Base-by-base conservation (phyloP, 1,139 yeast species). In the Geotrichum phurueaensis region DNA sequence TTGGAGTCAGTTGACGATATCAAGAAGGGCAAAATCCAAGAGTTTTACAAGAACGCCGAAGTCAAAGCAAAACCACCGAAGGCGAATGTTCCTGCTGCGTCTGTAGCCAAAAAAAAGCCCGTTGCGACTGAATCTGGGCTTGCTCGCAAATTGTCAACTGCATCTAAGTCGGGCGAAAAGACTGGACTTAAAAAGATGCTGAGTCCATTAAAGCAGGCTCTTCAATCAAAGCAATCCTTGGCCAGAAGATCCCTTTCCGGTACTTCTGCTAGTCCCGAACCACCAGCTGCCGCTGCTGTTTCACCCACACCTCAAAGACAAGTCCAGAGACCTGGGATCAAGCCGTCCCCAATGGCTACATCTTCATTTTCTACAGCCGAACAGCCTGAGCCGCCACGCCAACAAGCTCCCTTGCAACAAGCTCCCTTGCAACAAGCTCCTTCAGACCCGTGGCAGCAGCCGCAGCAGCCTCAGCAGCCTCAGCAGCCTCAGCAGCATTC, bases 1-100 rank as follows among this genome's bases (percentile, higher is more conserved):
- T 72, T 91, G 63, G 92, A 85, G 31, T 81, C 82, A 43, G 78
- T 92, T 51, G 98, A 92, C 68, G 92, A 87, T 57, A 81, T 86
- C 66, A 76, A 78, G 68, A 85, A 83, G 71, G 75, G 79, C 20
- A 90, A 89, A 69, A 88, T 94, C 39, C 76, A 76, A 57, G 87
- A 85, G 54, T 83, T 80, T 63, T 83, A 70, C 66, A 85, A 83
- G 60, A 72, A 75, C 2, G 90, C 85, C 0, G 78, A 79, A 45
- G 90, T 89, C 0, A 61, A 57, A 51, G 63, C 62, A 1, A 61
- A 61, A 50, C 57, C 63, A 7, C 47, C 54, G 13, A 60, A 56
- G 39, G 51, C 57, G 3, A 48, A 50, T 13, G 52, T 58, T 25
- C n/a, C 58, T 10, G 20, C 55, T 4, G 53, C 59, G 9, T 31